These are phyloP conservation scores for Acanthamoeba sp. DNA, from an alignment of 208 protist species.

Conservation along the genomic window DNA sequence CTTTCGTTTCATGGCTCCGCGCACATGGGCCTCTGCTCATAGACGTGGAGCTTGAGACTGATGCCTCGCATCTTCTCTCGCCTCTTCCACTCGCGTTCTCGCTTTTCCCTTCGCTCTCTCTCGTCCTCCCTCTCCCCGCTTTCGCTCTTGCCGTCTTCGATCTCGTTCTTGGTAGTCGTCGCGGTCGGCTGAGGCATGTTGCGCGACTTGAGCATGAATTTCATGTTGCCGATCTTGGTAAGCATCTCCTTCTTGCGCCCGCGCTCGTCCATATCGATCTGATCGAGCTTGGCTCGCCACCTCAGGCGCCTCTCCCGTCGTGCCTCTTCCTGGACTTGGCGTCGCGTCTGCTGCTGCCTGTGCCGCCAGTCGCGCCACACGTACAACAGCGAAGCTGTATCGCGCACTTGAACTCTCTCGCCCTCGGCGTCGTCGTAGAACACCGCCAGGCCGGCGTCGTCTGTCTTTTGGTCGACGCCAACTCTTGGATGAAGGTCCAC, in stretches of 20 bases:
- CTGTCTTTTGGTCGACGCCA: not conserved
- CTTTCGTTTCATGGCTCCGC: not conserved
- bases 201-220: constrained; percentile 3
- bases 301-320: not conserved
- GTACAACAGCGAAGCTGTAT: not conserved
- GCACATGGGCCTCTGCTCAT: not conserved
- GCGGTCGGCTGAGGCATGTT: no score
- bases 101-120: not conserved
- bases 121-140: not conserved
- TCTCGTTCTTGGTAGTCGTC: not conserved
- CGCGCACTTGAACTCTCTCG: not conserved
- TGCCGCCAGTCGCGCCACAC: not conserved
- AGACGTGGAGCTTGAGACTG: constrained; percentile 30
- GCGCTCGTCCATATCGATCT: not conserved
- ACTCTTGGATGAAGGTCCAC: not conserved
- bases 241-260: not conserved
- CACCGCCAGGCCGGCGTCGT: not conserved
- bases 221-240: constrained; percentile 7
- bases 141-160: not conserved
- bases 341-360: not conserved
- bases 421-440: constrained; percentile 40
- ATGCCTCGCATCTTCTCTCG: not conserved
- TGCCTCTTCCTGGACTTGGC: not conserved
- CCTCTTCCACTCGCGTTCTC: not conserved
- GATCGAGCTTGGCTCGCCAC: not conserved